Evolutionary conservation across 192 early-diverging fungal genomes (phyloP).

Genomic region (Rhizophlyctis rosea): DNA sequence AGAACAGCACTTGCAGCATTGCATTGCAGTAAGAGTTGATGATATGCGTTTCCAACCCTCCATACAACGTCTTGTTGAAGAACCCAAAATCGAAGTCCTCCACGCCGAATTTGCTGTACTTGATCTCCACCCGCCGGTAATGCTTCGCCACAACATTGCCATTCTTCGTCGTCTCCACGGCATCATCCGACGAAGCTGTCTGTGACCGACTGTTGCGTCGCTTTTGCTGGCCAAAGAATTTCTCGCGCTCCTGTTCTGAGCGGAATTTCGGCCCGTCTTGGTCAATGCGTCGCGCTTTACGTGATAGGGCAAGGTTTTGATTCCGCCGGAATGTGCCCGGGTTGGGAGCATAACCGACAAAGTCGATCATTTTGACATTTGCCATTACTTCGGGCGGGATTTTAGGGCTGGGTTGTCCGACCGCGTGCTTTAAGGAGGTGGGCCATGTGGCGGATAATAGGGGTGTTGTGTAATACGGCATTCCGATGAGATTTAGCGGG

Average conservation of each 20-base stretch:
- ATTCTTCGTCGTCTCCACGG: slow-evolving; percentile 7
- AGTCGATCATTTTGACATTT: slow-evolving; percentile 85
- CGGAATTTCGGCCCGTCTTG: slow-evolving; percentile 71
- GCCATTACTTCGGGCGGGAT: slow-evolving; percentile 74
- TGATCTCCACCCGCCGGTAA: slow-evolving; percentile 79
- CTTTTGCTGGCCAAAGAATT: slow-evolving; percentile 41
- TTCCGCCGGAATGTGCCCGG: slow-evolving; percentile 74
- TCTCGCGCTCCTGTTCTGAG: slow-evolving; percentile 74
- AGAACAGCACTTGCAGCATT: slow-evolving; percentile 83
- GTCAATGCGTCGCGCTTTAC: slow-evolving; percentile 37
- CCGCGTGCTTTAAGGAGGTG: slow-evolving; percentile 55
- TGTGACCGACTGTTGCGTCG: neutral
- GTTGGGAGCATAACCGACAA: slow-evolving; percentile 92
- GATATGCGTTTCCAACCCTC: slow-evolving; percentile 91
- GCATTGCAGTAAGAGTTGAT: slow-evolving; percentile 88
- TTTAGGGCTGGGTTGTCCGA: slow-evolving; percentile 66
- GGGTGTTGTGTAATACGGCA: slow-evolving; percentile 76
- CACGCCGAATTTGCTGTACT: slow-evolving; percentile 90
- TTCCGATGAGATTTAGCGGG: slow-evolving; percentile 71
- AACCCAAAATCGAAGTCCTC: slow-evolving; percentile 99
- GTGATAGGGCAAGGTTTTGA: slow-evolving; percentile 41
- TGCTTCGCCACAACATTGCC: slow-evolving; percentile 52
- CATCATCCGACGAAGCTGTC: neutral
- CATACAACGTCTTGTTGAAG: slow-evolving; percentile 84
- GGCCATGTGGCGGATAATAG: slow-evolving; percentile 83